A percentile compares a stretch with the other conserved stretches of the same genome.
These are phyloP conservation scores for Pseudogymnoascus sp. DNA, from an alignment of 2,329 filamentous ascomycete species.

Conservation along the genomic window DNA sequence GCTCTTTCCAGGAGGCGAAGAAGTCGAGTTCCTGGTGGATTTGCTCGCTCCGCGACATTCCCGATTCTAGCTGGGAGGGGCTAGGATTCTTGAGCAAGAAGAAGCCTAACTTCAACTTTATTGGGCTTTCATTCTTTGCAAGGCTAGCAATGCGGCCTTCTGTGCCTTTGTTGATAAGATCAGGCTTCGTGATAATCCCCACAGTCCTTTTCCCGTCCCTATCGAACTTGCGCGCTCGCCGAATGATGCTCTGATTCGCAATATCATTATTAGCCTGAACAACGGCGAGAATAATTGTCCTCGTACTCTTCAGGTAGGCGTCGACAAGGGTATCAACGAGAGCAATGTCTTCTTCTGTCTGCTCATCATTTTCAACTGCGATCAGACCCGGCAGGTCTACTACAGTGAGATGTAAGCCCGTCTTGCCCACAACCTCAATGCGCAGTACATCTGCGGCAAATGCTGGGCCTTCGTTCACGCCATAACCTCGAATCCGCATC, in stretches of 20 bases:
- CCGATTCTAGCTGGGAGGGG: slow-evolving; percentile 27
- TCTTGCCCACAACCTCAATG: background rate
- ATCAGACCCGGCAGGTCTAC: slow-evolving; percentile 43
- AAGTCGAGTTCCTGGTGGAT: slow-evolving; percentile 34
- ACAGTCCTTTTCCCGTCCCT: slow-evolving; percentile 32
- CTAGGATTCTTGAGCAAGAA: slow-evolving; percentile 32
- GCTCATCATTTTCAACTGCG: slow-evolving; percentile 29
- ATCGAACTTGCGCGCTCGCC: slow-evolving; percentile 37
- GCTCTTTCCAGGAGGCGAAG: slow-evolving; percentile 32
- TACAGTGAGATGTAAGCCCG: slow-evolving; percentile 29
- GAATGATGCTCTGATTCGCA: slow-evolving; percentile 26
- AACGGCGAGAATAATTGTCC: slow-evolving; percentile 25
- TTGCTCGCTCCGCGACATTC: slow-evolving; percentile 31
- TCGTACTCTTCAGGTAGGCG: slow-evolving; percentile 45
- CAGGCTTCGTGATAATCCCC: slow-evolving; percentile 42
- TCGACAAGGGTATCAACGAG: slow-evolving; percentile 41
- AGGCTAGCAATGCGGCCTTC: slow-evolving; percentile 25
- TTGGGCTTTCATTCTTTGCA: slow-evolving; percentile 28
- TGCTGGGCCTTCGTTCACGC: background rate
- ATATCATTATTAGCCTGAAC: slow-evolving; percentile 19
- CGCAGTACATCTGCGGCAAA: slow-evolving; percentile 1
- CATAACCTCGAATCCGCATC: background rate
- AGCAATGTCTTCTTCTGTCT: slow-evolving; percentile 35
- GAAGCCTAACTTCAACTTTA: slow-evolving; percentile 31
- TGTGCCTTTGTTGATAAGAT: slow-evolving; percentile 24